Base-by-base conservation (phyloP, 2,329 filamentous ascomycete species). In the Colletotrichum liriopes region DNA sequence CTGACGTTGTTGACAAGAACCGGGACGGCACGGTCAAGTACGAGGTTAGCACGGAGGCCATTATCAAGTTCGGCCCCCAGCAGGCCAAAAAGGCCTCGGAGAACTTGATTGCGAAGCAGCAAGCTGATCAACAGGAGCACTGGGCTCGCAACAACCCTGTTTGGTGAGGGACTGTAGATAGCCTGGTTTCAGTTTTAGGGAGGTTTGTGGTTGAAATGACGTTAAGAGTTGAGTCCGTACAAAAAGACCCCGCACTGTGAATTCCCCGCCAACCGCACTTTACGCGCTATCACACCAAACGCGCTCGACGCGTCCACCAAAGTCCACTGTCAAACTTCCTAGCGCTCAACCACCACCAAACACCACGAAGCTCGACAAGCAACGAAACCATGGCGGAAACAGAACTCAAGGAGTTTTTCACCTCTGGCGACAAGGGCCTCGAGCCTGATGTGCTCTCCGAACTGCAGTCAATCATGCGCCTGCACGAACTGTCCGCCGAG, bases 401-500 rank as follows among this genome's bases (percentile, higher is more conserved):
- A 65, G 83, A 86, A 76, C 77, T 87, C 65, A 86, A 85, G 73
- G 81, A 84, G 75, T 81, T 78, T 85, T 84, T 96, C 90, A 82
- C 86, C 82, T 72, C 84, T 77, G 78, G 86, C 81, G 78, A 86
- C 82, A 78, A 88, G 84, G 84, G 89, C 47, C 86, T 98, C 7
- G 90, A 94, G 73, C 85, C 91, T 74, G 96, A 98, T 81, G 89
- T 98, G 69, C 85, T 94, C 75, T 85, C 88, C 65, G 95, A 98
- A 84, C 86, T 99, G 76, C 89, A 93, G 79, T 97, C 94, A 71
- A 97, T 98, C 80, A 89, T 96, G 84, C 91, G 92, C 66, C 87
- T 98, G 72, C 94, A 98, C 83, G 91, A 91, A 59, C 89, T 98
- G 73, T 90, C 91, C 20, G 88, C 92, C 43, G 92, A 98, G 81